phyloP scores from a whole-genome alignment of 169 alveolate species.

The Plasmodium knowlesi region DNA sequence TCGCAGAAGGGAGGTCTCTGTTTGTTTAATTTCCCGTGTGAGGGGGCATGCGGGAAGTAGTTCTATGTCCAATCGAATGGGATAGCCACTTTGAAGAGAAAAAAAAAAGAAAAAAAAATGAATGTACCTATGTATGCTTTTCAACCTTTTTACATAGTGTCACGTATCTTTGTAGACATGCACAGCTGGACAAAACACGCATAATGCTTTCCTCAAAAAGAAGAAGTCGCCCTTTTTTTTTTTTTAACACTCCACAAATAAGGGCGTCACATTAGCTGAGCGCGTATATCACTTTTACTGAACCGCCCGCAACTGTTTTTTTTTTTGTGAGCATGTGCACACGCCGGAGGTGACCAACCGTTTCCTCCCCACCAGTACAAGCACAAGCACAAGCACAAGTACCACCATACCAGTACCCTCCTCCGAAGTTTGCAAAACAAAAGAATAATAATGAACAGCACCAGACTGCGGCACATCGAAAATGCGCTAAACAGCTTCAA shows the following conservation, averaged over 20 bases:
- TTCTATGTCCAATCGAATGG: neutral
- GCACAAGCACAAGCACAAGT: too few species aligned
- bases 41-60: neutral
- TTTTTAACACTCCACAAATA: neutral
- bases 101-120: conserved; percentile 13
- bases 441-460: conserved; percentile 63
- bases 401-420: neutral
- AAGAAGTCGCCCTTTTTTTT: neutral
- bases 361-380: neutral
- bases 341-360: neutral
- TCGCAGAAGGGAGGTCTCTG: neutral
- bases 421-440: neutral
- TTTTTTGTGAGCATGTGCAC: neutral
- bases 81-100: neutral
- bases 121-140: neutral
- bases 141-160: neutral
- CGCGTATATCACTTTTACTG: neutral
- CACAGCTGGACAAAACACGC: neutral
- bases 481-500: conserved; percentile 70
- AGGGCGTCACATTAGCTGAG: neutral
- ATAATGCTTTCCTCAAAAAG: neutral
- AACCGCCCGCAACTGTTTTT: neutral
- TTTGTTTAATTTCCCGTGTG: neutral
- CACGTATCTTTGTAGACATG: neutral
- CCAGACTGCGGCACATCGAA: conserved; percentile 74